Conservation (phyloP, 2,329 filamentous ascomycete species). For the Aureobasidium leucospermi region DNA sequence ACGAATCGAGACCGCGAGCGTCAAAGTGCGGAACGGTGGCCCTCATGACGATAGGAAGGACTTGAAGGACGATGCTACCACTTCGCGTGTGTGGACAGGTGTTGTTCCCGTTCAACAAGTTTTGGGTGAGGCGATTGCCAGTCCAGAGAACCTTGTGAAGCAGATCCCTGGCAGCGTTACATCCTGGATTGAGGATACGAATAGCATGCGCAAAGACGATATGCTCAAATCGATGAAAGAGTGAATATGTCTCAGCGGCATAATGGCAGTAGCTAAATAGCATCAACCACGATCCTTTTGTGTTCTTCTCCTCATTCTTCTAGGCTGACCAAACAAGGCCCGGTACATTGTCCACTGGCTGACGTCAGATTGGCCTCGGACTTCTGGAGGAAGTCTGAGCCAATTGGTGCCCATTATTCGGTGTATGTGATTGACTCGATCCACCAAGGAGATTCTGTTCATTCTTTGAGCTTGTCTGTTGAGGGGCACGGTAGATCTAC, state of each 20-base stretch:
- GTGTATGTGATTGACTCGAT: constrained; percentile 27
- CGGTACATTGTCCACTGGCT: not conserved
- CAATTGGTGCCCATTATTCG: constrained; percentile 20
- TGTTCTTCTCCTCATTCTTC: not conserved
- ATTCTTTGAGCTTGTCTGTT: not conserved
- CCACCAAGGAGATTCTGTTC: constrained; percentile 21
- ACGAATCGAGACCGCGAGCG: constrained; percentile 61
- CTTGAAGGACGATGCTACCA: constrained; percentile 41
- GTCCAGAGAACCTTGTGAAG: constrained; percentile 50
- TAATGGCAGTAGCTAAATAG: not conserved
- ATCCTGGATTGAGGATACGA: constrained; percentile 44
- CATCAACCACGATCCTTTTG: not conserved
- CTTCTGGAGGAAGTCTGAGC: not conserved
- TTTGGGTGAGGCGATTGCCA: constrained; percentile 57
- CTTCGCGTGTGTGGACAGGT: constrained; percentile 50
- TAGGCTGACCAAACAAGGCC: not conserved
- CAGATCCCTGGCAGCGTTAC: constrained; percentile 56
- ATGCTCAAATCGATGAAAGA: not conserved
- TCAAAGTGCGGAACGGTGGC: constrained; percentile 62
- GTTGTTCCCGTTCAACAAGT: constrained; percentile 58
- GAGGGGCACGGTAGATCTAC: constrained; percentile 6
- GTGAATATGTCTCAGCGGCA: not conserved
- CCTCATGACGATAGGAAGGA: constrained; percentile 57
- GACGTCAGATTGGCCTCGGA: not conserved
- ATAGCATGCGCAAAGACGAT: constrained; percentile 23